phyloP scores from a whole-genome alignment of 768 basidiomycete genomes.

The Tulasnella sp. region DNA sequence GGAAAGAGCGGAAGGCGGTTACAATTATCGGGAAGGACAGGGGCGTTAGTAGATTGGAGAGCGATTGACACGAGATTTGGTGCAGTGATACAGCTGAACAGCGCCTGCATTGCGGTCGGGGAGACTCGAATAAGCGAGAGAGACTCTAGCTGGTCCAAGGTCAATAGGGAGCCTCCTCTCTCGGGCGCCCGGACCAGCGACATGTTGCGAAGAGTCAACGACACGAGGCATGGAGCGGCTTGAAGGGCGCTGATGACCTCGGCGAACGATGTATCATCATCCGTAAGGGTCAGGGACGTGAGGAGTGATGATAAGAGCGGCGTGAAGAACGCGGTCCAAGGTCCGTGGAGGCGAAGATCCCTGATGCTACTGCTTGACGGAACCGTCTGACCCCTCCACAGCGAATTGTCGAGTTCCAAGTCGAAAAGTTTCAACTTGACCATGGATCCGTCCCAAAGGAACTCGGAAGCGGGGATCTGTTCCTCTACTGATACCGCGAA shows the following conservation, averaged over 20 bases:
- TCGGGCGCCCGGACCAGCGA: background rate
- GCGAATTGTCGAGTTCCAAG: background rate
- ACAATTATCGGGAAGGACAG: background rate
- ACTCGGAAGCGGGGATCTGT: background rate
- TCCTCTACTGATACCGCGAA: background rate
- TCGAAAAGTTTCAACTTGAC: background rate
- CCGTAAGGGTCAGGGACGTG: background rate
- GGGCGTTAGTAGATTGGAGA: background rate
- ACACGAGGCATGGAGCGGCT: background rate
- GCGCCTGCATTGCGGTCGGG: background rate
- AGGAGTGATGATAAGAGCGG: background rate
- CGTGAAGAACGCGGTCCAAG: background rate
- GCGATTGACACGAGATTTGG: background rate
- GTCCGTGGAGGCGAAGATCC: background rate
- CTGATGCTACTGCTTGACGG: background rate
- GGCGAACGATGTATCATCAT: background rate
- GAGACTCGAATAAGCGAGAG: background rate
- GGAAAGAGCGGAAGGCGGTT: background rate
- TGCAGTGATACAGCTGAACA: background rate
- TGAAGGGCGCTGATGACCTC: background rate
- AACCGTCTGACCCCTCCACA: background rate
- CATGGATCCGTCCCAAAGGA: background rate
- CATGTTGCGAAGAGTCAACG: background rate
- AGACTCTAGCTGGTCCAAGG: background rate
- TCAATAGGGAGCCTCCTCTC: background rate